Conservation (phyloP, 495 filamentous ascomycete species). For the Aspergillus affinis region DNA sequence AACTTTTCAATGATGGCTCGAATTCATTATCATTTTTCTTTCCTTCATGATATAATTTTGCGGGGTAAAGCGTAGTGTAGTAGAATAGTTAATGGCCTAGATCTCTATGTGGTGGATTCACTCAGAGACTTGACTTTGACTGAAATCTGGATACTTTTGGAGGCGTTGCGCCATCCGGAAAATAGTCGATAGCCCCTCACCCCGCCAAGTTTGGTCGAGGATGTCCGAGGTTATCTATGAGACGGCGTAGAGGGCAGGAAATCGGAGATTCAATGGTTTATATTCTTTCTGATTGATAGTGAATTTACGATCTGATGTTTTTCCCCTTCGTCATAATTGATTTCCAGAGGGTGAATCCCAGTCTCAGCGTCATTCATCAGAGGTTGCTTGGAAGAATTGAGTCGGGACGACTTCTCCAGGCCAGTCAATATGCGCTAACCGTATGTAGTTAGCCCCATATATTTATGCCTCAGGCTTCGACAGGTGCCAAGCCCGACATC, state of each 20-base stretch:
- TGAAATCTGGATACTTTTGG: not conserved
- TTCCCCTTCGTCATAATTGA: too few relatives aligned
- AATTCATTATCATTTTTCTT: not conserved
- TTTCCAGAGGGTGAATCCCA: too few relatives aligned
- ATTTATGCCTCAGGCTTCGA: constrained; percentile 28
- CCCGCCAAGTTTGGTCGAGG: not conserved
- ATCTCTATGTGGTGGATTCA: not conserved
- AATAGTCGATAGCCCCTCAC: not conserved
- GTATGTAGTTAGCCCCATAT: not conserved
- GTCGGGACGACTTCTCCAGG: too few relatives aligned
- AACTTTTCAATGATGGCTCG: not conserved
- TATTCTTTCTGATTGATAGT: too few relatives aligned
- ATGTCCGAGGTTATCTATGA: too few relatives aligned
- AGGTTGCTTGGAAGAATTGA: not conserved
- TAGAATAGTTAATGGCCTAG: not conserved
- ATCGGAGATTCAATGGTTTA: too few relatives aligned
- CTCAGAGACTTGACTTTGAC: not conserved
- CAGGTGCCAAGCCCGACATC: constrained; percentile 37
- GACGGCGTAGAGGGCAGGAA: too few relatives aligned
- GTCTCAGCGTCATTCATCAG: too few relatives aligned
- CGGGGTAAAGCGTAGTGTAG: not conserved
- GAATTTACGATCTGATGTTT: too few relatives aligned
- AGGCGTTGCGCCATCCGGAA: not conserved
- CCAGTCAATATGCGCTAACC: not conserved
- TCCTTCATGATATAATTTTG: not conserved